Base-by-base conservation (phyloP, 257 asterid genomes). In the Nyctanthes arbortristis region DNA sequence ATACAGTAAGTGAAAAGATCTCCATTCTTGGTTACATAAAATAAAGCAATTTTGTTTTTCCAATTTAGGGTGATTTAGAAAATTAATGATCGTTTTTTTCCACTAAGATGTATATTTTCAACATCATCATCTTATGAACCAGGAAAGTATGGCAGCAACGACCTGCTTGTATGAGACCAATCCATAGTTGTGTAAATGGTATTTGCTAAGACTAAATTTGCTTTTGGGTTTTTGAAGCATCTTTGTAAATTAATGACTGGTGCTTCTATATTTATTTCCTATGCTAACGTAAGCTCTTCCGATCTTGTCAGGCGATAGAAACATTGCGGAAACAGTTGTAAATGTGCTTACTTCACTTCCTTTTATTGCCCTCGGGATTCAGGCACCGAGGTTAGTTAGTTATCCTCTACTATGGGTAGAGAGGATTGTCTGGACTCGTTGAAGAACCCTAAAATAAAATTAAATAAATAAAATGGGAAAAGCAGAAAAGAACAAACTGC, bases 321-420 rank as follows among this genome's bases (percentile, higher is more conserved):
- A 56, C 75, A 5, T 83, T 66, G 84, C 86, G 28, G 98, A 92
- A 79, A 89, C 87, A 22, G 65, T 92, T 25, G 85, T 63, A 16
- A 92, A 92, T 78, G 96, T 92, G 69, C 88, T 92, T 66, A 92
- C 98, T 45, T 92, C 98, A 54, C 87, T 92, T 75, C 98, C 98
- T 54, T 92, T 92, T 74, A 79, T 92, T 72, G 93, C 83, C 37
- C 88, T 92, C 35, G 98, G 98, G 57, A 74, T 92, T 68, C 95
- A 84, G 66, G 79, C 92, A 49, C 93, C 98, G 12, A 87, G 96
- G 98, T 84, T 80, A 33, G 69, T 63, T 54, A 33, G 60, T 37
- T 24, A 63, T 60, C 34, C 54, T 47, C 66, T 61, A n/a, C 3
- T 2, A 2, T 14, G 52, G 52, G 2, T 16, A 40, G 20, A 22